These are phyloP conservation scores for Fistulinella cinereoalba DNA, from an alignment of 1,284 basidiomycete genomes.

Conservation along the genomic window DNA sequence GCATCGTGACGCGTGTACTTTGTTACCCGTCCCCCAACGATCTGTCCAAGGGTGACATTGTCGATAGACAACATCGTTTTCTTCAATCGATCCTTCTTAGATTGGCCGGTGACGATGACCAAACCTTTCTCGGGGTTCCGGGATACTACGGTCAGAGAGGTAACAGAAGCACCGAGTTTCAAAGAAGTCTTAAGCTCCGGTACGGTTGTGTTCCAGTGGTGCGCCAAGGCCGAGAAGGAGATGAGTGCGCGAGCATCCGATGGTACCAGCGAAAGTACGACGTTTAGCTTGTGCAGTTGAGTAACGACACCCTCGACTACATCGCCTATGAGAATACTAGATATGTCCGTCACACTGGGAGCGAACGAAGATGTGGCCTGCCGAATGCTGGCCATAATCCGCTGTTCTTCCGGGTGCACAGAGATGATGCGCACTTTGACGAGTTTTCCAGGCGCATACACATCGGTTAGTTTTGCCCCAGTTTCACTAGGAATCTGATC, in stretches of 20 bases:
- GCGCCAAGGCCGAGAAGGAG: conserved; percentile 87
- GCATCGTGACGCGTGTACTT: conserved; percentile 67
- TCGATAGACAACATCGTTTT: conserved; percentile 63
- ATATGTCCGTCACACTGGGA: conserved; percentile 57
- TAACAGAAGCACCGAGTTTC: conserved; percentile 70
- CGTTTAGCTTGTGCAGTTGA: conserved; percentile 85
- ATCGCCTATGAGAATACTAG: conserved; percentile 73
- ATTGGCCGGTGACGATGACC: conserved; percentile 80
- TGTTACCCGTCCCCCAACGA: conserved; percentile 76
- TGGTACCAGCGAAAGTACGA: conserved; percentile 70
- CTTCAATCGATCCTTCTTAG: conserved; percentile 47
- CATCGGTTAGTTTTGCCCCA: conserved; percentile 55
- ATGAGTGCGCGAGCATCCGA: conserved; percentile 77
- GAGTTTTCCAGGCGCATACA: conserved; percentile 80
- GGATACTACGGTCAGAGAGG: conserved; percentile 85
- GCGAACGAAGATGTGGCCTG: conserved; percentile 67
- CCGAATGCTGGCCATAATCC: conserved; percentile 84
- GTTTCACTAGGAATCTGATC: conserved; percentile 25
- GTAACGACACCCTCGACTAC: conserved; percentile 67
- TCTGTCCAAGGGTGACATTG: conserved; percentile 65
- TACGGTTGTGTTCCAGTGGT: conserved; percentile 65
- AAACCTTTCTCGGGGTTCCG: conserved; percentile 86
- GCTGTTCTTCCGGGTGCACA: conserved; percentile 60
- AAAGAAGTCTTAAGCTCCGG: conserved; percentile 70
- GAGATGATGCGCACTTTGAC: conserved; percentile 84